Evolutionary conservation across 1,139 yeast genomes (phyloP), one percentile per base, ranked within the genome.

Genomic region (Candida pseudoviswanathii): DNA sequence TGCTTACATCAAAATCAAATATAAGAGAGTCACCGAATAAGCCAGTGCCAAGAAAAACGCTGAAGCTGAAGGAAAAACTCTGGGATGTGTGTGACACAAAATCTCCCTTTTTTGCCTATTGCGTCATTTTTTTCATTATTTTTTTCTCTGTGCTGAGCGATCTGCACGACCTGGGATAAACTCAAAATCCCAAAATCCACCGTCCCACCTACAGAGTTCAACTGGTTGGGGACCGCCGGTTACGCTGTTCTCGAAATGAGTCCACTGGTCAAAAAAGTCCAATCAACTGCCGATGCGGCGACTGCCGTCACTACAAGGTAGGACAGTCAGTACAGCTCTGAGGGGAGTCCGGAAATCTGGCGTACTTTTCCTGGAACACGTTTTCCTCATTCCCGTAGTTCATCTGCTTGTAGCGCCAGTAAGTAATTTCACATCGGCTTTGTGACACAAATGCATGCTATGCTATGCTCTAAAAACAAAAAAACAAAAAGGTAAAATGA

Each of bases 41-140:
- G 43, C 43, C 43, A n/a, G 29, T 29, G 43, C 43, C 43, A 40
- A 40, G 43, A 40, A 40, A 40, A 39, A 40, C 11, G 30, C 25
- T 27, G 21, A 21, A 38, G 11, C 26, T 6, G 9, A 38, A 25
- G 25, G 7, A 7, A 5, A 11, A 7, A n/a, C 34, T 7, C 11
- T 10, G 5, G 16, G 11, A 5, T n/a, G n/a, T 32, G 11, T 9
- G 10, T 16, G 6, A 34, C 38, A 34, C 38, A 34, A 34, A 34
- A 34, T 37, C 40, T 24, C 6, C 22, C 3, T 4, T 25, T n/a
- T 25, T 37, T 37, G 10, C 11, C 25, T 24, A 22, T 37, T 37
- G 40, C 29, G 29, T 37, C 40, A 37, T 10, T 7, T 37, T 24
- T 37, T 37, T 36, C 16, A 16, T 36, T 36, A 16, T 34, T 11